A percentile compares a stretch with the other conserved stretches of the same genome.
Evolutionary conservation across 2,329 filamentous ascomycete genomes (phyloP).

Genomic region (Periconia sp.): DNA sequence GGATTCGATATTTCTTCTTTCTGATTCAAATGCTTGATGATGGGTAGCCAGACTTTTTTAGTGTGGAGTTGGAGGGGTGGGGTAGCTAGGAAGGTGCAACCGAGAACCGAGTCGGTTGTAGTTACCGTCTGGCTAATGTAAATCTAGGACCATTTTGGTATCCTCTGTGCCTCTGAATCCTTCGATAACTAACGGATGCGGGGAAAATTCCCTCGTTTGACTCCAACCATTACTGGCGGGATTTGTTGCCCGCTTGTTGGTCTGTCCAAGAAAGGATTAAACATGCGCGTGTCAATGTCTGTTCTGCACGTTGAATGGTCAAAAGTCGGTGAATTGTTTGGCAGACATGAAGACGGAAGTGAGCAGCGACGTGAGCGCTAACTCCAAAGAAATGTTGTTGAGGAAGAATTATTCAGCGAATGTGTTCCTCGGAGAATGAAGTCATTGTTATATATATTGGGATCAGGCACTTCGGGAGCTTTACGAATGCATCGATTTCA

Average conservation of each 20-base stretch:
- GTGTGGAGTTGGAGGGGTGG: not conserved
- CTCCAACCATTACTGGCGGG: not conserved
- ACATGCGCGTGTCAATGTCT: not conserved
- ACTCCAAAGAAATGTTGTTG: too few species aligned
- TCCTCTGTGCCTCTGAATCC: not conserved
- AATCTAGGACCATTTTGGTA: not conserved
- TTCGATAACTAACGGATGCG: not conserved
- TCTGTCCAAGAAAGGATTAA: not conserved
- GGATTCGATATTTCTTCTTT: not conserved
- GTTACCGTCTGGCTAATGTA: not conserved
- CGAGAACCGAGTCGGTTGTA: not conserved
- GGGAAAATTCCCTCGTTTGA: not conserved
- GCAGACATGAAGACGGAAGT: too few species aligned
- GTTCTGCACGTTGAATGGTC: constrained; percentile 1
- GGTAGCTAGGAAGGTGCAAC: not conserved
- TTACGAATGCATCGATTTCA: not conserved
- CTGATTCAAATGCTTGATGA: not conserved
- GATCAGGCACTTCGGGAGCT: too few species aligned
- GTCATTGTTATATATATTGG: too few species aligned
- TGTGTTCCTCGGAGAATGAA: too few species aligned
- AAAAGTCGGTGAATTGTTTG: not conserved
- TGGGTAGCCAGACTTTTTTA: not conserved
- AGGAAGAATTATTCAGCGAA: too few species aligned
- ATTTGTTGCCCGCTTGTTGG: not conserved
- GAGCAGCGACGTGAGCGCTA: too few species aligned